These are phyloP conservation scores for Balansia obtecta DNA, from an alignment of 2,329 filamentous ascomycete genomes.

Conservation along the genomic window DNA sequence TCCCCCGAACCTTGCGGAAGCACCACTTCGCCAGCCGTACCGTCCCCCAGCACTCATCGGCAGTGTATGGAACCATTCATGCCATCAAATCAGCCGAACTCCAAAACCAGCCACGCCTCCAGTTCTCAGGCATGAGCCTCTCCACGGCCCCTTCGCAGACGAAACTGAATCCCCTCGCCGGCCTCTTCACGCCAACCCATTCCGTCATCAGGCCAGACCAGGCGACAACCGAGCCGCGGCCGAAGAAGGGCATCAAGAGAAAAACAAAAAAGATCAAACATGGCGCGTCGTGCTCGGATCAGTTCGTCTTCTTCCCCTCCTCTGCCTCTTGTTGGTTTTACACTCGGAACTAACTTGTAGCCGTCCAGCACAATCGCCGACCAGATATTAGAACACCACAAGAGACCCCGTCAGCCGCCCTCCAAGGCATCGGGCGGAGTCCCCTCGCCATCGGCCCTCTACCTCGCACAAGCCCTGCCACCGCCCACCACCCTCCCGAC, in stretches of 20 bases:
- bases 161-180: neutral
- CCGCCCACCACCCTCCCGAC: slow-evolving; percentile 26
- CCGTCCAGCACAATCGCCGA: neutral
- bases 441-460: slow-evolving; percentile 47
- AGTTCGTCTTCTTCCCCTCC: neutral
- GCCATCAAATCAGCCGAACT: neutral
- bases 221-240: neutral
- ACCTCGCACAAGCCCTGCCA: slow-evolving; percentile 42
- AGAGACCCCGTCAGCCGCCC: slow-evolving; percentile 8
- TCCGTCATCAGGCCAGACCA: neutral
- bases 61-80: neutral
- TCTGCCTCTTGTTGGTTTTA: neutral
- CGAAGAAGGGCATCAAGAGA: slow-evolving; percentile 2
- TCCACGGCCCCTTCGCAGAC: neutral
- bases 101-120: neutral
- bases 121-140: neutral
- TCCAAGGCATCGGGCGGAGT: slow-evolving; percentile 39
- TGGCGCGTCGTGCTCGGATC: neutral
- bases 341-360: no score
- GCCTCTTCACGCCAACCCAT: neutral
- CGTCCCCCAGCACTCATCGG: neutral
- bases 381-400: no score
- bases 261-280: neutral
- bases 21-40: neutral
- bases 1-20: neutral